These are phyloP conservation scores for Psophocarpus tetragonolobus DNA, from an alignment of 306 rosid species.

Conservation along the genomic window DNA sequence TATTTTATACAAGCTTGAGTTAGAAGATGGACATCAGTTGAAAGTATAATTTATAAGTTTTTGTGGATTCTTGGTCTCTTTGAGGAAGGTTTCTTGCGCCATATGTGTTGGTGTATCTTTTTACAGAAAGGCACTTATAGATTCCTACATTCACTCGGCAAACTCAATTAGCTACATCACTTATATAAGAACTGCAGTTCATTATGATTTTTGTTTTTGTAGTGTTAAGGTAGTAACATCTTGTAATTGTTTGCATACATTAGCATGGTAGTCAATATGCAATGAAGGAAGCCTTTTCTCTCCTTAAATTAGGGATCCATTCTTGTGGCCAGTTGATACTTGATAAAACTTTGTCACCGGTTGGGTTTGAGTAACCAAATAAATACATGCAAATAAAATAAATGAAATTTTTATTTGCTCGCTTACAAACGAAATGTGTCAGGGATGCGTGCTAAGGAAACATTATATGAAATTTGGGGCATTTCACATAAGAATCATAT, in stretches of 20 bases:
- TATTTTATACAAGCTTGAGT: slow-evolving; percentile 21
- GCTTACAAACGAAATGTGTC: too few species aligned
- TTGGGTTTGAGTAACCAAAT: too few species aligned
- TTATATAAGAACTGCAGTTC: neutral
- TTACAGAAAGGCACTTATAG: slow-evolving; percentile 2
- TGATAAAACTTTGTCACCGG: too few species aligned
- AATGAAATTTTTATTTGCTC: too few species aligned
- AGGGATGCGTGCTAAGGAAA: too few species aligned
- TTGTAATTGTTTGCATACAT: neutral
- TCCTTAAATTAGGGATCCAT: neutral
- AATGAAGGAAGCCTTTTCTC: neutral
- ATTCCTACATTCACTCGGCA: too few species aligned
- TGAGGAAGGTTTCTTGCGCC: slow-evolving; percentile 27
- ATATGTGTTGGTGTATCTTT: slow-evolving; percentile 7
- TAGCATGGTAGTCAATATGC: neutral
- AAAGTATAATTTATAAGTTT: slow-evolving; percentile 30
- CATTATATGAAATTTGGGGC: too few species aligned
- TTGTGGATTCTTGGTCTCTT: neutral
- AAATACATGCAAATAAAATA: too few species aligned
- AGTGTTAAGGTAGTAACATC: neutral
- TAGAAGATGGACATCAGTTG: slow-evolving; percentile 13
- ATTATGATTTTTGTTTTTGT: neutral
- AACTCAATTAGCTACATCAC: neutral
- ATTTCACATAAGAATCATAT: too few species aligned
- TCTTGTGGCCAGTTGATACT: too few species aligned